A percentile compares a stretch with the other conserved stretches of the same genome.
Conservation (phyloP, 805 yeast genomes). For the Saccharomycopsis sp. region DNA sequence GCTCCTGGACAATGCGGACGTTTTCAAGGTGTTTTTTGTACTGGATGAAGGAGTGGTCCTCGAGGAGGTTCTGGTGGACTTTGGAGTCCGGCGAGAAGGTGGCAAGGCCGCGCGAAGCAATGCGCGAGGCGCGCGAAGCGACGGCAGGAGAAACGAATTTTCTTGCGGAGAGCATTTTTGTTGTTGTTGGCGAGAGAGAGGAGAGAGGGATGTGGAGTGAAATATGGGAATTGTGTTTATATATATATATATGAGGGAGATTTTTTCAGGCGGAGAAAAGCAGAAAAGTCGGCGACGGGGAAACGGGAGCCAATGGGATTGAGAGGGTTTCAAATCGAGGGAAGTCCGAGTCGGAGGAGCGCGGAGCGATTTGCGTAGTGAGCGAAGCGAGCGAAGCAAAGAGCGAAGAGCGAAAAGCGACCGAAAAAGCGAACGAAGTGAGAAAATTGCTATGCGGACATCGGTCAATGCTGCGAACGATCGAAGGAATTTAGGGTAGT, state of each 20-base stretch:
- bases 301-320: neutral
- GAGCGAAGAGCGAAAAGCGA: no score
- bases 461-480: no score
- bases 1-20: constrained; percentile 73
- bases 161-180: neutral
- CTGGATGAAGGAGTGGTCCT: constrained; percentile 77
- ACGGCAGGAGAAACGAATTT: neutral
- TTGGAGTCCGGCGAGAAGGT: constrained; percentile 56
- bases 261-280: neutral
- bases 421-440: no score
- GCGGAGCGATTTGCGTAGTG: neutral
- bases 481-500: no score
- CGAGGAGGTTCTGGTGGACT: constrained; percentile 75
- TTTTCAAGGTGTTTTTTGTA: constrained; percentile 89
- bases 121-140: neutral
- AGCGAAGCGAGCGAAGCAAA: no score
- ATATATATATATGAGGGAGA: no score
- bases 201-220: neutral
- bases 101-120: constrained; percentile 33
- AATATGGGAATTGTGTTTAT: no score
- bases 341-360: no score
- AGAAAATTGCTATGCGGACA: no score
- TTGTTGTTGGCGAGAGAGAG: neutral
- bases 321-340: neutral
- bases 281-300: neutral